Evolutionary conservation across 2,329 filamentous ascomycete genomes (phyloP).

Genomic region (Aaosphaeria pasadenensis): DNA sequence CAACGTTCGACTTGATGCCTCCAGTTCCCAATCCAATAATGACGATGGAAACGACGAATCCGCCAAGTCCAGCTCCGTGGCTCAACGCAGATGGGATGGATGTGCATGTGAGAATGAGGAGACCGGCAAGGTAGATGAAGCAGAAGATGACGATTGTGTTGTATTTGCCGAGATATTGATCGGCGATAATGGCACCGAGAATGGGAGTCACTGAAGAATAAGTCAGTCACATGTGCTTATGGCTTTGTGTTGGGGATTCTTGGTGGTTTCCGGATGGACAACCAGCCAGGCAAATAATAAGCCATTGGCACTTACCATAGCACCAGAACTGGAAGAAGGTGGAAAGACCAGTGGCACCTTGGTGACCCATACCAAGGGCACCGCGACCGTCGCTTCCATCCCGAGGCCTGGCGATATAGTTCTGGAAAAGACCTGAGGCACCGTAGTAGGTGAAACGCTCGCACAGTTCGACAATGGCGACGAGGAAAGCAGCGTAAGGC

Average conservation of each 20-base stretch:
- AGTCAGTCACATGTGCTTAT: background rate
- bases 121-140: conserved; percentile 62
- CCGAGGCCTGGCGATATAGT: conserved; percentile 46
- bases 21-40: conserved; percentile 73
- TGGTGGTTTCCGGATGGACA: background rate
- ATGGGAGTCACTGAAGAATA: conserved; percentile 37
- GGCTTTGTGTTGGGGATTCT: background rate
- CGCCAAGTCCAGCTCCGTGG: conserved; percentile 58
- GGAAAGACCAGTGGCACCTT: conserved; percentile 45
- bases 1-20: conserved; percentile 79
- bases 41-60: conserved; percentile 59
- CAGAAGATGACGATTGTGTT: conserved; percentile 68
- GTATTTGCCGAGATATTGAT: conserved; percentile 69
- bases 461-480: conserved; percentile 50
- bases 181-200: conserved; percentile 55
- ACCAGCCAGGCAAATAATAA: conserved; percentile 1
- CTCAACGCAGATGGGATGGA: conserved; percentile 64
- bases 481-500: conserved; percentile 46
- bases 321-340: conserved; percentile 46
- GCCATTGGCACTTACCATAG: conserved; percentile 17
- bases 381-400: conserved; percentile 38
- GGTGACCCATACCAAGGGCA: conserved; percentile 43
- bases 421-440: conserved; percentile 49
- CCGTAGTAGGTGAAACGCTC: conserved; percentile 51
- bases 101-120: conserved; percentile 64